Conservation (phyloP, 345 rosid genomes). For the Lumnitzera littorea region DNA sequence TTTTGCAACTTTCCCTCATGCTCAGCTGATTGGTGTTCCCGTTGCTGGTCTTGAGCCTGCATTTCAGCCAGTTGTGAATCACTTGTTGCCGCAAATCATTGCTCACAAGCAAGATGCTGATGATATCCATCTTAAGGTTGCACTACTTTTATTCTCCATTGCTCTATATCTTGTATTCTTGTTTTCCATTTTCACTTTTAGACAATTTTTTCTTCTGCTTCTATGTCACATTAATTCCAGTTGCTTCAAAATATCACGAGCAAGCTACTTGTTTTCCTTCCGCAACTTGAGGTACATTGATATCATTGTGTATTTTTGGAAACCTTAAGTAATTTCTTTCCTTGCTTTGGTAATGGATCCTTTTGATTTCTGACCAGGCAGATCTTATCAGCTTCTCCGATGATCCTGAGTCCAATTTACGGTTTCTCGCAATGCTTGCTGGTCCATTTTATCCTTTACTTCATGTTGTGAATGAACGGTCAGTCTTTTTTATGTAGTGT, state of each 20-base stretch:
- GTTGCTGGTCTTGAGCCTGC: constrained; percentile 72
- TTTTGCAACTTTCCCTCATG: constrained; percentile 11
- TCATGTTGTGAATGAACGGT: constrained; percentile 62
- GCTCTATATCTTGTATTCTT: constrained; percentile 6
- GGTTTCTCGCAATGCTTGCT: constrained; percentile 68
- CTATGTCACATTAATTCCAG: constrained; percentile 31
- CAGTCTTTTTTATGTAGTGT: constrained; percentile 8
- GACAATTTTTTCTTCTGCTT: constrained; percentile 9
- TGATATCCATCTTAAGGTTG: constrained; percentile 77
- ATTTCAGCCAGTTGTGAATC: constrained; percentile 78
- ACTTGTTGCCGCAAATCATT: constrained; percentile 55
- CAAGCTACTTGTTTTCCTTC: constrained; percentile 61
- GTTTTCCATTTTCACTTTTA: neutral
- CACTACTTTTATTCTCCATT: too few relatives aligned
- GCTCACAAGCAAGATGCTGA: constrained; percentile 71
- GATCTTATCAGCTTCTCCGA: constrained; percentile 55
- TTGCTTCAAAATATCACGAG: constrained; percentile 77
- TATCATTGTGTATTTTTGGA: neutral
- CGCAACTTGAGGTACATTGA: constrained; percentile 70
- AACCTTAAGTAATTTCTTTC: constrained; percentile 1
- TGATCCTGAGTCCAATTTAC: constrained; percentile 46
- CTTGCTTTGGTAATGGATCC: constrained; percentile 5
- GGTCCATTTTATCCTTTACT: constrained; percentile 78
- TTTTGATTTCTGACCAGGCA: constrained; percentile 31
- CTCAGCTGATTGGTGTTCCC: constrained; percentile 69